Base-by-base conservation (phyloP, 176 grass and related monocot species). In the Dactylis glomerata region DNA sequence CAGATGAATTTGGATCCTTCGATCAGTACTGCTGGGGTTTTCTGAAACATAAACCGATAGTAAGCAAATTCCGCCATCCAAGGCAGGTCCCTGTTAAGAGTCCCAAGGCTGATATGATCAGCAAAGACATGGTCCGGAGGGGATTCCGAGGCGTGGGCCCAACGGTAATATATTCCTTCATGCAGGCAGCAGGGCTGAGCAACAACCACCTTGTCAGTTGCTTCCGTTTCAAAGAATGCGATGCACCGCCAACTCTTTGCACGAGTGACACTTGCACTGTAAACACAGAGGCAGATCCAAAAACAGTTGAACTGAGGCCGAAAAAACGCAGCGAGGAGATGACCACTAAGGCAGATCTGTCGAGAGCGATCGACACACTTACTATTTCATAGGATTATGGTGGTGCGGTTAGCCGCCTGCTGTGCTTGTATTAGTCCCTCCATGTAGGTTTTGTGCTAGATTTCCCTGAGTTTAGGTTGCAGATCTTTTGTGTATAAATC, bases 171-270 rank as follows among this genome's bases (percentile, higher is more conserved):
- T 96, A 99, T 82, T 99, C 90, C 75, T 99, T 99, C 84, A 96
- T 96, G 93, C 96, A 99, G 82, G 96, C 77, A 58, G 93, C 96
- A 44, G 96, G 96, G 27, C 84, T 96, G 27, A 93, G 91, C 56
- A 96, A 94, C 59, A 91, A 99, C 62, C 96, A 99, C 87, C 89
- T 99, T 41, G 86, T 87, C 81, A 82, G 81, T 85, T 96, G 96
- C 76, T 99, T 91, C 89, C 83, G 91, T 41, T 93, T 90, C 23
- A 81, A 88, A 77, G 89, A 96, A 87, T 99, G 93, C 63, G 66
- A 62, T 19, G 77, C 71, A 13, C 22, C 51, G 65, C 77, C 81
- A 75, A 75, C 59, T 28, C 84, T 51, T 51, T 40, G 28, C 78
- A 20, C 3, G 6, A 73, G 65, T 19, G 80, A 81, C 75, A 4